phyloP scores from a whole-genome alignment of 176 grass and related monocot genomes.

The Oryza officinalis region DNA sequence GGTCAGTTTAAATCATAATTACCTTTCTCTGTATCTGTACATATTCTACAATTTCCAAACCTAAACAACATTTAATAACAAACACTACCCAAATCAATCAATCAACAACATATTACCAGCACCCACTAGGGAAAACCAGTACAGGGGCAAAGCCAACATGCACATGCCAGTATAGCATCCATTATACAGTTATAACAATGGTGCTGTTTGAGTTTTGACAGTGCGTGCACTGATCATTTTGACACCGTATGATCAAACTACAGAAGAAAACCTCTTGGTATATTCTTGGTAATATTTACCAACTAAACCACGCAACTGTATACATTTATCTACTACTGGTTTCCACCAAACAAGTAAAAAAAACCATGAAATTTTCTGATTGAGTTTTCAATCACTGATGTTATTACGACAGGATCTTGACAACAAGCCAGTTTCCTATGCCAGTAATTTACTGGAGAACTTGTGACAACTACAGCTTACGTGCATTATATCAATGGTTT shows the following conservation, averaged over 20 bases:
- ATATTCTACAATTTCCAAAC: background rate
- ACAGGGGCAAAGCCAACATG: background rate
- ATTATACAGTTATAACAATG: conserved; percentile 12
- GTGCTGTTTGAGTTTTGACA: background rate
- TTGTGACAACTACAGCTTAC: conserved; percentile 24
- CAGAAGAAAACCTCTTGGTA: background rate
- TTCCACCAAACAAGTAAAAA: background rate
- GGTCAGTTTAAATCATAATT: background rate
- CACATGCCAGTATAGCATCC: background rate
- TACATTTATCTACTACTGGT: background rate
- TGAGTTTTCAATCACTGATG: background rate
- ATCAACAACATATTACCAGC: background rate
- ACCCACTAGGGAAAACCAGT: background rate
- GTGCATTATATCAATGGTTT: conserved; percentile 33
- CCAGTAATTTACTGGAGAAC: conserved; percentile 21
- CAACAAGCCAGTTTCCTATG: conserved; percentile 2
- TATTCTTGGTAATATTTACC: conserved; percentile 3
- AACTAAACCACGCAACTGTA: background rate
- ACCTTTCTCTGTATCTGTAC: background rate
- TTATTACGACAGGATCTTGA: conserved; percentile 7
- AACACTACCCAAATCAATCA: background rate
- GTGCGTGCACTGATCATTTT: background rate
- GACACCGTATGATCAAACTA: background rate
- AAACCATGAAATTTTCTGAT: background rate
- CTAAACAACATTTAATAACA: background rate